Evolutionary conservation across 129 eudicot genomes (phyloP).

Genomic region (Flaveria brownii): DNA sequence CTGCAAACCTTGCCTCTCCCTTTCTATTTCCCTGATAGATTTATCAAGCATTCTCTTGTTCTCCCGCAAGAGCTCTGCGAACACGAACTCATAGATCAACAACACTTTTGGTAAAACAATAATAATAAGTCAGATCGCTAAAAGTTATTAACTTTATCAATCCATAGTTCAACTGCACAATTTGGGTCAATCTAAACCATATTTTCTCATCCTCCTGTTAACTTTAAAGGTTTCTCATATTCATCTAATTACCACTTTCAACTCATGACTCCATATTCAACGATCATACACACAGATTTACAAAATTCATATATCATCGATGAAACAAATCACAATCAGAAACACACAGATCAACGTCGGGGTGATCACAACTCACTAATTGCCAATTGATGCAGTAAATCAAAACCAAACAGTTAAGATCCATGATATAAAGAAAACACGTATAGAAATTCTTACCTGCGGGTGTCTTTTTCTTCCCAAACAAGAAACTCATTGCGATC

Average conservation of each 20-base stretch:
- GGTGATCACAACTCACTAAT: background rate
- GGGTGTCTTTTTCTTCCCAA: constrained; percentile 48
- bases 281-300: background rate
- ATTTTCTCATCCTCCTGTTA: background rate
- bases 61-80: constrained; percentile 87
- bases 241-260: background rate
- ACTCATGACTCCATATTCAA: constrained; percentile 5
- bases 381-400: constrained; percentile 3
- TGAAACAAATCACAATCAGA: constrained; percentile 9
- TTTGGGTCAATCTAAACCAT: background rate
- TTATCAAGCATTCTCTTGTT: constrained; percentile 95
- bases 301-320: constrained; percentile 17
- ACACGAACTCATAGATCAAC: background rate
- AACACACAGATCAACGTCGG: background rate
- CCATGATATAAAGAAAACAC: background rate
- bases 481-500: constrained; percentile 40
- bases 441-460: constrained; percentile 32
- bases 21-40: constrained; percentile 89
- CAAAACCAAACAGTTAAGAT: background rate
- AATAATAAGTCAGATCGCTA: background rate
- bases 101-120: background rate
- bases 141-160: background rate
- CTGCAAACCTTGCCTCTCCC: constrained; percentile 92
- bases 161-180: background rate
- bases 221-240: background rate